These are phyloP conservation scores for Lactarius hengduanensis DNA, from an alignment of 768 basidiomycete genomes.

Conservation along the genomic window DNA sequence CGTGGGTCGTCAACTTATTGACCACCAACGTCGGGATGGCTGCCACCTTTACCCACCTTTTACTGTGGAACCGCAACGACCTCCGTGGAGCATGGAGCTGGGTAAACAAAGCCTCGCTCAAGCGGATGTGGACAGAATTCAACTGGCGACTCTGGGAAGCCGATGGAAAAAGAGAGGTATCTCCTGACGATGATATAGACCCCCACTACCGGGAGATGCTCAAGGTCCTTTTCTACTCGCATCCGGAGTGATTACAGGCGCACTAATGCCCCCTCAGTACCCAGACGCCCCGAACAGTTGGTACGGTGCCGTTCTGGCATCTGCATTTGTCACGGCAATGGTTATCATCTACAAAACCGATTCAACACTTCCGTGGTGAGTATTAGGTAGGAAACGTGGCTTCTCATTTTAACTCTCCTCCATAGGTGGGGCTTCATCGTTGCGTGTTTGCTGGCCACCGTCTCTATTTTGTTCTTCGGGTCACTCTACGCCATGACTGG, in stretches of 20 bases:
- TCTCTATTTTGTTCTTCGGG: conserved; percentile 49
- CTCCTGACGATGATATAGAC: conserved; percentile 43
- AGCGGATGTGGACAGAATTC: conserved; percentile 38
- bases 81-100: conserved; percentile 47
- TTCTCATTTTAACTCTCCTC: not conserved
- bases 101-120: conserved; percentile 40
- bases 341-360: conserved; percentile 49
- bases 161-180: conserved; percentile 35
- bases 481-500: conserved; percentile 48
- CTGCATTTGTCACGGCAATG: conserved; percentile 38
- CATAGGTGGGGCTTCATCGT: conserved; percentile 49
- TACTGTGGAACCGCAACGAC: conserved; percentile 49
- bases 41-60: conserved; percentile 48
- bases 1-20: conserved; percentile 47
- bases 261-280: conserved; percentile 32
- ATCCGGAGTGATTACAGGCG: not conserved
- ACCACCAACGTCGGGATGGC: conserved; percentile 49
- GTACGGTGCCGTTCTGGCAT: conserved; percentile 34
- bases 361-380: conserved; percentile 49
- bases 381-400: not conserved
- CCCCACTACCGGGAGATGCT: conserved; percentile 52
- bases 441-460: conserved; percentile 41
- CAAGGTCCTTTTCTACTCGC: conserved; percentile 37
- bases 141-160: conserved; percentile 44
- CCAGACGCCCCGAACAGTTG: conserved; percentile 37